Conservation (phyloP, 305 asterid species). For the Fraxinus baroniana region DNA sequence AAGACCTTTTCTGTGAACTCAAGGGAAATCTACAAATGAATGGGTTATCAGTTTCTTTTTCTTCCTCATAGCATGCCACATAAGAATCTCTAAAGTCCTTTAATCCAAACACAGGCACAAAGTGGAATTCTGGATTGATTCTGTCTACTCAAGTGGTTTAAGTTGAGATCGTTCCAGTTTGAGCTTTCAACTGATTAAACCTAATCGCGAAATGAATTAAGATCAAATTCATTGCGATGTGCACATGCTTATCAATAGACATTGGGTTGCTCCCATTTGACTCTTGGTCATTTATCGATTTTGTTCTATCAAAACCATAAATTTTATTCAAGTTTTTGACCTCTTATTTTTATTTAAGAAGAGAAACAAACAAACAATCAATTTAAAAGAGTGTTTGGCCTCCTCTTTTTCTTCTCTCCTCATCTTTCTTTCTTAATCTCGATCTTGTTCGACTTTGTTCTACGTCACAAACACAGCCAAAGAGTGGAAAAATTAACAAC, state of each 20-base stretch:
- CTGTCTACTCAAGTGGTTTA: background rate
- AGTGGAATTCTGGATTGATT: background rate
- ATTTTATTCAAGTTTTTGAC: background rate
- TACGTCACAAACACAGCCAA: background rate
- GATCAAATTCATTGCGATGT: background rate
- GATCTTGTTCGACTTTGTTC: background rate
- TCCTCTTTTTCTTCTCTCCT: background rate
- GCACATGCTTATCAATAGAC: background rate
- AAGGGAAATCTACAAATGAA: background rate
- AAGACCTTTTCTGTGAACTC: background rate
- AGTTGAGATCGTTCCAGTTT: background rate
- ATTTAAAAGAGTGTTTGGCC: background rate
- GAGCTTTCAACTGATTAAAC: background rate
- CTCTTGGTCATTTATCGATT: background rate
- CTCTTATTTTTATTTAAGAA: too few species aligned
- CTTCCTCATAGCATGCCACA: background rate
- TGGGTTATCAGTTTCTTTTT: background rate
- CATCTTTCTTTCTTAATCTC: background rate
- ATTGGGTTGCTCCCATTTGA: background rate
- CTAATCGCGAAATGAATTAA: background rate
- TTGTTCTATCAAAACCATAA: background rate
- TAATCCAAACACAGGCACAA: background rate
- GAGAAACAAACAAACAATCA: too few species aligned
- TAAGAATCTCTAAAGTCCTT: background rate
- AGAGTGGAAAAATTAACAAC: background rate